Evolutionary conservation across 768 basidiomycete species (phyloP), one percentile per base, ranked within the genome.

Genomic region (Tylopilus felleus): DNA sequence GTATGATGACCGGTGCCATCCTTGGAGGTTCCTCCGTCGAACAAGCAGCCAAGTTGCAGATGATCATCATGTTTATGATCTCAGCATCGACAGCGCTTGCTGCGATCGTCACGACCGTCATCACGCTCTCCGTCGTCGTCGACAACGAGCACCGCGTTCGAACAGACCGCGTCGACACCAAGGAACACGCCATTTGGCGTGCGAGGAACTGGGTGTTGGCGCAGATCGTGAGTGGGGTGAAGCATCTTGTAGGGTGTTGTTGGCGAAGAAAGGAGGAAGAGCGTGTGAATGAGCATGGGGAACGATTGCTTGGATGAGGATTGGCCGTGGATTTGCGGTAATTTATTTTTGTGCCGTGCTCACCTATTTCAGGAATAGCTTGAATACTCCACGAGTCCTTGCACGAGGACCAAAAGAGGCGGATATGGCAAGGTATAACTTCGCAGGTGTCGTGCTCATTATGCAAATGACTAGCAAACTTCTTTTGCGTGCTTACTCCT

Each of bases 21-120:
- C 82, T 94, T 13, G 93, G 90, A 13, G 93, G 92, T 0, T 81
- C 88, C 12, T 85, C 86, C 28, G 88, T 94, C 39, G 79, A 90
- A 19, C 90, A 92, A 69, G 93, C 93, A 0, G 90, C 90, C 2
- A 82, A 84, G 48, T 73, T 94, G 16, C 93, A 94, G 62, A 93
- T 93, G 86, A 84, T 95, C 53, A 91, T 95, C 73, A 90, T 93
- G 84, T 94, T 95, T 71, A 90, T 94, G 87, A 90, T 94, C 42
- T 84, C 85, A 3, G 84, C 91, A 0, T 80, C 83, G 53, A 87
- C 88, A 0, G 82, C 85, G 0, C 78, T 95, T 23, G 81, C 87
- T 13, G 78, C 85, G 3, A 84, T 90, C 50, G 73, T 80, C 48
- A 80, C 83, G 3, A 85, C 86, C 1, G 70, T 85, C 52, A 72